phyloP scores from a whole-genome alignment of 164 flowering plant species.

The Macadamia integrifolia region DNA sequence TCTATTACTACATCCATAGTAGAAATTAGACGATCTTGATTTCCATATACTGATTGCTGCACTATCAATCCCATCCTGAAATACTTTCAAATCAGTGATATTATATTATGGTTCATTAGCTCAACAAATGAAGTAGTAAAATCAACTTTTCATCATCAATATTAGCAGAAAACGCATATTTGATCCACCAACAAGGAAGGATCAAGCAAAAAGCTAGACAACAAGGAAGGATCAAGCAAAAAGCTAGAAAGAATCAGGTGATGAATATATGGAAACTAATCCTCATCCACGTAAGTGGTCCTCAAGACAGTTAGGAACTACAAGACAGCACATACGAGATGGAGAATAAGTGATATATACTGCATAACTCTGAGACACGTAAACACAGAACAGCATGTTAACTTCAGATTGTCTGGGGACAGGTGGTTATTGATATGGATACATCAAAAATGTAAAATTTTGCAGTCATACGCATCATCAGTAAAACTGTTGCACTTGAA shows the following conservation, averaged over 20 bases:
- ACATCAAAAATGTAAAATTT: no score
- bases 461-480: no score
- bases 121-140: constrained; percentile 5
- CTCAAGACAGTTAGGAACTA: background rate
- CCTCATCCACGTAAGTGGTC: background rate
- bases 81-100: constrained; percentile 2
- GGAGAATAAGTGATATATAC: no score
- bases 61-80: constrained; percentile 26
- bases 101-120: background rate
- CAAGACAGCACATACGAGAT: background rate
- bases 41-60: constrained; percentile 77
- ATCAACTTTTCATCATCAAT: background rate
- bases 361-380: no score
- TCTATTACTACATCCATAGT: constrained; percentile 73
- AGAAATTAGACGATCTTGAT: constrained; percentile 56
- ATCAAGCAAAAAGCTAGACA: background rate
- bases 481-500: no score
- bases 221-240: background rate
- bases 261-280: background rate
- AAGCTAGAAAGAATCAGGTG: background rate
- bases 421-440: no score
- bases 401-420: no score
- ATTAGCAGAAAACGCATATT: background rate
- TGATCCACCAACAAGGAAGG: background rate
- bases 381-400: no score